Percentiles rank a stretch among this genome's conserved stretches.
These are phyloP conservation scores for Suillus paluster DNA, from an alignment of 768 basidiomycete genomes.

Conservation along the genomic window DNA sequence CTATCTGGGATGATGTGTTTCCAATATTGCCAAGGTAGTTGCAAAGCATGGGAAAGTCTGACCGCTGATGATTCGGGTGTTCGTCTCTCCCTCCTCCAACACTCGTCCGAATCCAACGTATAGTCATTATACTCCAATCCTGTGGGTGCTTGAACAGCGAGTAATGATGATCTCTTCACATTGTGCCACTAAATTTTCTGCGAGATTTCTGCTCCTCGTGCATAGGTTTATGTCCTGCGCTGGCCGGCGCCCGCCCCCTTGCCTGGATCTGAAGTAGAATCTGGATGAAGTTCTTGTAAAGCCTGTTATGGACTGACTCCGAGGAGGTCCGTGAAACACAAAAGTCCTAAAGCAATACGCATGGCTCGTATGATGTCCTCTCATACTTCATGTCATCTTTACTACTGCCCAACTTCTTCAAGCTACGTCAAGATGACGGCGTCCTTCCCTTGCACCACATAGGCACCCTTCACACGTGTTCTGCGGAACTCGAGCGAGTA, in stretches of 20 bases:
- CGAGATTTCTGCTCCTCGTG: not conserved
- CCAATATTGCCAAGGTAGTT: too few relatives aligned
- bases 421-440: not conserved
- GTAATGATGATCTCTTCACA: not conserved
- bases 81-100: not conserved
- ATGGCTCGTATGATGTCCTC: not conserved
- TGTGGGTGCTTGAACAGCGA: not conserved
- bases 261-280: not conserved
- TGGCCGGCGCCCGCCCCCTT: too few relatives aligned
- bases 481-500: not conserved
- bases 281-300: too few relatives aligned
- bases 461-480: not conserved
- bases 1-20: too few relatives aligned
- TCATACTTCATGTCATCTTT: not conserved
- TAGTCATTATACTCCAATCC: not conserved
- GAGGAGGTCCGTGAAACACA: not conserved
- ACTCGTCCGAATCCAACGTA: not conserved
- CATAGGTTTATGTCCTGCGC: not conserved
- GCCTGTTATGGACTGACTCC: too few relatives aligned
- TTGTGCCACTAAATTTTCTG: not conserved
- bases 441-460: not conserved
- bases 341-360: not conserved
- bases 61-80: not conserved
- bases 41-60: too few relatives aligned
- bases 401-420: not conserved